Base-by-base conservation (phyloP, 2,329 filamentous ascomycete genomes). In the Paecilomyces sp. region DNA sequence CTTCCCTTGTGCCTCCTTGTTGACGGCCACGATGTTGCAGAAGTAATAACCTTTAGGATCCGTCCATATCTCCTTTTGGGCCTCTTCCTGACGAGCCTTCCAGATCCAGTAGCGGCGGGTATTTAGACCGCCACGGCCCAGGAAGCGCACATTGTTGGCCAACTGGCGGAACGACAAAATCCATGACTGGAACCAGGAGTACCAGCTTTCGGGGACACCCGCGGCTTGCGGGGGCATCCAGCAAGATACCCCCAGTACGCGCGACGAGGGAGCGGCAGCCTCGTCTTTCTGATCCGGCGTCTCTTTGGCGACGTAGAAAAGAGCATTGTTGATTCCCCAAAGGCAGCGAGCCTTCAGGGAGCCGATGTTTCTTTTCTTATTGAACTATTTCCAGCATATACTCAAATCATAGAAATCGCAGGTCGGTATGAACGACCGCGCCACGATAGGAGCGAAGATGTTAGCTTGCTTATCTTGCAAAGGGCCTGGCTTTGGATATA, bases 11-110 rank as follows among this genome's bases (percentile, higher is more conserved):
- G 80, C 81, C 55, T 85, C 81, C 0, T 87, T 86, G 15, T 84
- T 71, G 1, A 91, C 88, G 0, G 88, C 87, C 66, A 91, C 84
- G 62, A 91, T 89, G 67, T 91, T 91, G 64, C 88, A 87, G 65
- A 91, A 91, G 67, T 90, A 91, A 67, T 91, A 91, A 0, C 88
- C 88, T 4, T 80, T 77, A 0, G 82, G 79, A 59, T 89, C 85
- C 0, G 77, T 83, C 88, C 88, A 91, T 3, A 90, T 73, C 28
- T 82, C 74, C 0, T 76, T 75, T 58, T 90, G 88, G 0, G 83
- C 85, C 47, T 83, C 76, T 0, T 82, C 79, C 70, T 91, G 88
- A 5, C 82, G 79, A 3, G 79, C 78, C 68, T 91, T 91, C 88
- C 87, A 91, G 64, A 90, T 88, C 72, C 84, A 87, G 69, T 91